Percentiles rank a stretch among this genome's conserved stretches.
Conservation (phyloP, 257 asterid species). For the Solanum etuberosum region DNA sequence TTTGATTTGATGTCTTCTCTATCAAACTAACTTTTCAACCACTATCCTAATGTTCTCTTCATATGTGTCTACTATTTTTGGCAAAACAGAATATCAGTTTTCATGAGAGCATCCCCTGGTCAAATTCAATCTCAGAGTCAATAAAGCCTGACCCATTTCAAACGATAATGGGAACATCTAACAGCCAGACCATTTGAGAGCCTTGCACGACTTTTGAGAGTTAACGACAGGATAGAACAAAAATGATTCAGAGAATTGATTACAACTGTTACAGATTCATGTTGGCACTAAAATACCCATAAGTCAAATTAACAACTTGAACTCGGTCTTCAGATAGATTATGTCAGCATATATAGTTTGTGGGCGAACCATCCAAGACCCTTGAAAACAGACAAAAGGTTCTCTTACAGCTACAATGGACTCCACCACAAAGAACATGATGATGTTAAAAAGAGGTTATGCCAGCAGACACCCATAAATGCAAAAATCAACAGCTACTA, state of each 20-base stretch:
- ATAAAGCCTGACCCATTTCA: background rate
- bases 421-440: background rate
- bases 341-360: background rate
- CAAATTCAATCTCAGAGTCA: background rate
- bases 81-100: background rate
- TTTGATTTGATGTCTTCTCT: background rate
- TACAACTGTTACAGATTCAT: background rate
- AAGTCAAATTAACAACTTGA: background rate
- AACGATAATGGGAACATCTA: background rate
- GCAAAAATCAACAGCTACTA: background rate
- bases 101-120: background rate
- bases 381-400: background rate
- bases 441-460: background rate
- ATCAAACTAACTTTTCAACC: background rate
- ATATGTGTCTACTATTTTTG: background rate
- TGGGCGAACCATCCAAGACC: background rate
- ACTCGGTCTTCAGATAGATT: background rate
- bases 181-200: background rate
- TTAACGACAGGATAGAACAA: background rate
- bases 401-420: background rate
- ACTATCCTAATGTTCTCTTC: background rate
- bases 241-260: background rate
- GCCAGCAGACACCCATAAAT: background rate
- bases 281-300: background rate
- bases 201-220: background rate